Evolutionary conservation across 768 basidiomycete species (phyloP).

Genomic region (Kwoniella botswanensis): DNA sequence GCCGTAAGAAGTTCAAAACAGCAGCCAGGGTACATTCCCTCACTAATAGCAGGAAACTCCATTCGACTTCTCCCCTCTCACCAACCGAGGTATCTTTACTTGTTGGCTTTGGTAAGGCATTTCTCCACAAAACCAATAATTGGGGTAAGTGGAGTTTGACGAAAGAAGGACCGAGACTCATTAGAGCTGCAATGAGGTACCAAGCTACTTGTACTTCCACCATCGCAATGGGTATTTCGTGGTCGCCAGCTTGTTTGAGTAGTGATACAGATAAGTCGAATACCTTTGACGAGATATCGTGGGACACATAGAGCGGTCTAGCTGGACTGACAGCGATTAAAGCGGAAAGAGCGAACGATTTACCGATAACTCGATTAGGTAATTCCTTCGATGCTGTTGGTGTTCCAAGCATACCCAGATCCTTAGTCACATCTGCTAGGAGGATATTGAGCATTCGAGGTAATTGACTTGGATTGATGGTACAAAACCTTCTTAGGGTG

Average conservation of each 20-base stretch:
- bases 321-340: slow-evolving; percentile 83
- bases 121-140: slow-evolving; percentile 93
- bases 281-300: slow-evolving; percentile 85
- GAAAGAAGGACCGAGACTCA: slow-evolving; percentile 91
- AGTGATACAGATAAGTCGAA: slow-evolving; percentile 89
- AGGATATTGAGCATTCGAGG: slow-evolving; percentile 77
- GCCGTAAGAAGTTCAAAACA: slow-evolving; percentile 81
- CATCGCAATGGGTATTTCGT: slow-evolving; percentile 78
- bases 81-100: slow-evolving; percentile 75
- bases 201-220: slow-evolving; percentile 92
- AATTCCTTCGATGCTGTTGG: slow-evolving; percentile 76
- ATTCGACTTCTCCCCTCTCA: slow-evolving; percentile 75
- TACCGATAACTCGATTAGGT: slow-evolving; percentile 75
- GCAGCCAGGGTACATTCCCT: slow-evolving; percentile 88
- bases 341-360: slow-evolving; percentile 85
- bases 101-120: slow-evolving; percentile 92
- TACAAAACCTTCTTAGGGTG: slow-evolving; percentile 88
- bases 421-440: slow-evolving; percentile 80
- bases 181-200: slow-evolving; percentile 85
- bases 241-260: slow-evolving; percentile 87
- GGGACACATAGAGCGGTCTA: slow-evolving; percentile 89
- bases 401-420: slow-evolving; percentile 73
- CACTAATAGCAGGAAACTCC: slow-evolving; percentile 88
- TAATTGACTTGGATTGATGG: slow-evolving; percentile 81
- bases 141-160: slow-evolving; percentile 92